Base-by-base conservation (phyloP, 306 rosid genomes). In the Herpetospermum pedunculosum region DNA sequence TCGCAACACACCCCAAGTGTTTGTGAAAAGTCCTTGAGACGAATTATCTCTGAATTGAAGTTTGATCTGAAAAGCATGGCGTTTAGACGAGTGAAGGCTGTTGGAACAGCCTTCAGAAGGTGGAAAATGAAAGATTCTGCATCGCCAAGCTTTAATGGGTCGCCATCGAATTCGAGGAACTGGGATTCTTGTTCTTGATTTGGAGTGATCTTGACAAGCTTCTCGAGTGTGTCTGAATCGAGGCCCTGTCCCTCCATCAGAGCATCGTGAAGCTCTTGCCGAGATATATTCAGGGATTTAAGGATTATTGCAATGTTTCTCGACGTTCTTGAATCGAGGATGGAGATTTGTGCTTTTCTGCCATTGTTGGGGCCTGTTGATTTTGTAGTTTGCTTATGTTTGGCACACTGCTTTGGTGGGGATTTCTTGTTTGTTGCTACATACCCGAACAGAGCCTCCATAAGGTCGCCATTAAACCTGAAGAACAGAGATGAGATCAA, bases 391-490 rank as follows among this genome's bases (percentile, higher is more conserved):
- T 32, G 43, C 49, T 53, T 48, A 52, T 21, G 29, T 14, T 53
- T 53, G 55, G 73, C 37, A 35, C 34, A 73, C 21, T 69, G 78
- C 79, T 83, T 81, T 78, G 81, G 87, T 12, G 77, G 75, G 2
- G 75, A 77, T 78, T 77, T 82, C 37, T 58, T 53, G 75, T 67
- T 83, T 37, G 69, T 63, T 2, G 73, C 74, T 16, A 85, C 79
- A 62, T 89, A 91, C 43, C 97, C 97, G 72, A 94, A 91, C 26
- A 94, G 85, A 64, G 85, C 85, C 75, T 85, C 92, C 82, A 94
- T 94, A 50, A 91, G 87, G 59, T 87, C 88, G 58, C 89, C 95
- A 77, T 91, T 95, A 63, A 94, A 79, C 81, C 98, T 94, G 79
- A 35, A 58, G n/a, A 55, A 73, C 30, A 72, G 29, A 30, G 26